Evolutionary conservation across 2,329 filamentous ascomycete species (phyloP).

Genomic region (Exutisphaerella laricina): DNA sequence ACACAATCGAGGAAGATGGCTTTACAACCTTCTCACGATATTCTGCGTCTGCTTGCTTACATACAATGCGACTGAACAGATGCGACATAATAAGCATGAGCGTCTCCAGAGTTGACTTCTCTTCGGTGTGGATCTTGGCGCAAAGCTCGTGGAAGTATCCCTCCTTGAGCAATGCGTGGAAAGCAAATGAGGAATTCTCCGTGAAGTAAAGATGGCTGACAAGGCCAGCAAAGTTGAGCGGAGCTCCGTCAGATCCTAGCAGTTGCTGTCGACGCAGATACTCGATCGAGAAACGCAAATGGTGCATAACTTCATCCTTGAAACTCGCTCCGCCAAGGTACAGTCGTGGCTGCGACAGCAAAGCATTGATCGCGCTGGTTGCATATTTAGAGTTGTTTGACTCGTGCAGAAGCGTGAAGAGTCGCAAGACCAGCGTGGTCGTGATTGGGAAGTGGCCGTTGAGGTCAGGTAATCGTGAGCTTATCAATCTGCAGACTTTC

Average conservation of each 20-base stretch:
- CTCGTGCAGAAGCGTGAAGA: conserved; percentile 61
- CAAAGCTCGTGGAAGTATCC: conserved; percentile 66
- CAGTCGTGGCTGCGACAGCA: conserved; percentile 64
- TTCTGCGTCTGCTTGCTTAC: conserved; percentile 43
- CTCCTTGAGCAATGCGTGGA: conserved; percentile 65
- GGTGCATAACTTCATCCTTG: conserved; percentile 65
- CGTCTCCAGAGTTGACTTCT: conserved; percentile 48
- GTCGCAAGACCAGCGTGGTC: conserved; percentile 62
- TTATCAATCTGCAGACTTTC: conserved; percentile 64
- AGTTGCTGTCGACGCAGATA: conserved; percentile 66
- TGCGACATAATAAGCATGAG: conserved; percentile 66
- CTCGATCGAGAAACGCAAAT: conserved; percentile 74
- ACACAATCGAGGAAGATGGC: conserved; percentile 57
- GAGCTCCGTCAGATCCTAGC: conserved; percentile 54
- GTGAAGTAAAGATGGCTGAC: conserved; percentile 71
- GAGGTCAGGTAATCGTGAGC: conserved; percentile 66
- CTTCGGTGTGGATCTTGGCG: conserved; percentile 48
- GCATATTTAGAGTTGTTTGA: conserved; percentile 61
- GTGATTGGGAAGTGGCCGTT: conserved; percentile 75
- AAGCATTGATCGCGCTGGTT: conserved; percentile 55
- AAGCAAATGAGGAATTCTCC: conserved; percentile 69
- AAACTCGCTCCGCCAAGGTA: conserved; percentile 65
- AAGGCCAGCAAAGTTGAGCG: conserved; percentile 66
- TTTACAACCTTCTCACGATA: conserved; percentile 48
- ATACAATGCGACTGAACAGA: conserved; percentile 59